Evolutionary conservation across 257 asterid species (phyloP).

Genomic region (Capsicum chinense): DNA sequence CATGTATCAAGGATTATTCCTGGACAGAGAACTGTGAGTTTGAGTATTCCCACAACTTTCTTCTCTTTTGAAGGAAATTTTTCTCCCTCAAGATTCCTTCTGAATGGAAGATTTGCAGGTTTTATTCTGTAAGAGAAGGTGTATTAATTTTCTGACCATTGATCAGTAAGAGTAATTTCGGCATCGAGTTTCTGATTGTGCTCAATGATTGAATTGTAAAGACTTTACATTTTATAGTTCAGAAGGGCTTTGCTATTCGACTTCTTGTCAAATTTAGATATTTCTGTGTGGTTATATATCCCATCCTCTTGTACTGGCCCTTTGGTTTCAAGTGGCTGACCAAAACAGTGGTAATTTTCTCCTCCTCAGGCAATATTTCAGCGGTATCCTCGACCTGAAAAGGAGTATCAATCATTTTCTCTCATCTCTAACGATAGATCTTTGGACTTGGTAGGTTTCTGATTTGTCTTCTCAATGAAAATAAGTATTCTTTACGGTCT

Average conservation of each 20-base stretch:
- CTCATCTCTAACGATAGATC: conserved; percentile 79
- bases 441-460: conserved; percentile 83
- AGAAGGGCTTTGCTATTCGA: neutral
- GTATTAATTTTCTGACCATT: conserved; percentile 16
- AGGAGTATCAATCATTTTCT: conserved; percentile 96
- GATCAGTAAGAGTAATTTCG: neutral
- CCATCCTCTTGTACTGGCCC: neutral
- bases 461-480: conserved; percentile 29
- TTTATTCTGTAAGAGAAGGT: conserved; percentile 7
- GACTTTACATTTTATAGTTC: neutral
- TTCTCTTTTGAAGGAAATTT: neutral
- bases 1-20: conserved; percentile 83
- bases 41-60: conserved; percentile 32
- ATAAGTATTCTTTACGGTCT: neutral
- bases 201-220: conserved; percentile 22
- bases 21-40: conserved; percentile 96
- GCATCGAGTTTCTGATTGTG: neutral
- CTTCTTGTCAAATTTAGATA: neutral
- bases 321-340: conserved; percentile 34
- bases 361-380: conserved; percentile 73
- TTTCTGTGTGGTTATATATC: conserved; percentile 12
- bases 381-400: conserved; percentile 93
- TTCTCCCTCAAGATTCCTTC: neutral
- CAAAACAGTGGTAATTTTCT: conserved; percentile 28
- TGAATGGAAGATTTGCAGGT: neutral